phyloP scores from a whole-genome alignment of 176 grass and related monocot genomes.

The Carex myosuroides region DNA sequence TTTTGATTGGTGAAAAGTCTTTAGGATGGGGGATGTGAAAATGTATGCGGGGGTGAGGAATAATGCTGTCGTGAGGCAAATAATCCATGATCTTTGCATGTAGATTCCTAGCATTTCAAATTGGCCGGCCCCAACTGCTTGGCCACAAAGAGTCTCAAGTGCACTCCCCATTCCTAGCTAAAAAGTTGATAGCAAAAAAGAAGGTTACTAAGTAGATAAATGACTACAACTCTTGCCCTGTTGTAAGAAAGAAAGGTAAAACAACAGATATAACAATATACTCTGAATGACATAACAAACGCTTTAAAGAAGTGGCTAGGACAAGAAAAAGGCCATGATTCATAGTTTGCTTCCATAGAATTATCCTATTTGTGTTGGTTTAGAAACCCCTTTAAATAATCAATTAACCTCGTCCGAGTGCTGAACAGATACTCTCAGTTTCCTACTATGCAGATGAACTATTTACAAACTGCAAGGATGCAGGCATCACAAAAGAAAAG shows the following conservation, averaged over 20 bases:
- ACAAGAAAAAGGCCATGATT: neutral
- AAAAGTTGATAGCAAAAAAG: neutral
- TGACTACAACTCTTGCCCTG: neutral
- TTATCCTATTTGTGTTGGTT: neutral
- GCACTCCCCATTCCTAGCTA: constrained; percentile 80
- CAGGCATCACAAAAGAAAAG: neutral
- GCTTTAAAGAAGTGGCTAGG: neutral
- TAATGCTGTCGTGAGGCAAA: constrained; percentile 34
- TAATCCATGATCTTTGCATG: constrained; percentile 74
- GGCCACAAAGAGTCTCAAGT: constrained; percentile 73
- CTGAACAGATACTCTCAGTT: neutral
- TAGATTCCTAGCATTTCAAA: constrained; percentile 55
- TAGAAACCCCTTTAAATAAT: neutral
- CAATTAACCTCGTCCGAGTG: neutral
- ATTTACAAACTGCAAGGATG: neutral
- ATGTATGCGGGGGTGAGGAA: constrained; percentile 41
- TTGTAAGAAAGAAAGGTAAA: neutral
- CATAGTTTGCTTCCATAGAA: neutral
- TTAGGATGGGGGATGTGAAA: constrained; percentile 40
- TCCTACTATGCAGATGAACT: neutral
- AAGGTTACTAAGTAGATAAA: neutral
- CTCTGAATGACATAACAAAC: neutral
- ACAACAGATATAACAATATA: neutral
- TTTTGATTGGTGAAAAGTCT: constrained; percentile 33
- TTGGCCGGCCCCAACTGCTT: constrained; percentile 54